Evolutionary conservation across 225 moss, liverwort and hornwort genomes (phyloP).

Genomic region (Straminergon stramineum): DNA sequence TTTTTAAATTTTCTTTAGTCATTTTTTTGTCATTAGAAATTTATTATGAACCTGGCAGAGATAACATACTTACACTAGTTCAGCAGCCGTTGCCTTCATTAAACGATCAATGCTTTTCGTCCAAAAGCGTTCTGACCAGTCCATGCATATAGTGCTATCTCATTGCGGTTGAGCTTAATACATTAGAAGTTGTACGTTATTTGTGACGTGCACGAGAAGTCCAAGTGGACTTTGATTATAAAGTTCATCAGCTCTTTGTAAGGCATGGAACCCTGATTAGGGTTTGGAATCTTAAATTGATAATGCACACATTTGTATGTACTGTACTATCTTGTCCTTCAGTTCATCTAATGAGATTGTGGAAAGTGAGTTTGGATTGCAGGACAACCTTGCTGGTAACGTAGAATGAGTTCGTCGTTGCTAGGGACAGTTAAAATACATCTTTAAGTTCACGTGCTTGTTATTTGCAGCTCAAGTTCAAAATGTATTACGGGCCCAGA

Average conservation of each 20-base stretch:
- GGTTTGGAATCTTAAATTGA: constrained; percentile 1
- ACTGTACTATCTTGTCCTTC: neutral
- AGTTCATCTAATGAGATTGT: neutral
- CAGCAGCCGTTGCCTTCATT: neutral
- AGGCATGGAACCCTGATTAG: constrained; percentile 6
- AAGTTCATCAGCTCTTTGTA: neutral
- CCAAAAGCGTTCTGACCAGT: neutral
- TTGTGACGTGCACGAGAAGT: neutral
- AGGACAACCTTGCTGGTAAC: neutral
- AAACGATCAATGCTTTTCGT: neutral
- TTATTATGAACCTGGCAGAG: neutral
- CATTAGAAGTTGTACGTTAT: neutral
- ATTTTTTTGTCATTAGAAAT: neutral
- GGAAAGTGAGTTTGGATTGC: neutral
- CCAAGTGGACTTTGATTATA: neutral
- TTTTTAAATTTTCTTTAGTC: neutral
- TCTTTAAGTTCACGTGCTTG: neutral
- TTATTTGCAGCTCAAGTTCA: neutral
- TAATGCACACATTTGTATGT: neutral
- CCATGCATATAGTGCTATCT: neutral
- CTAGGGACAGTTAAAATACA: neutral
- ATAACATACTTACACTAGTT: neutral
- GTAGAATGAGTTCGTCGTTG: neutral
- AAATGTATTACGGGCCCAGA: neutral
- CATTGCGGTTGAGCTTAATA: neutral